phyloP scores from a whole-genome alignment of 768 basidiomycete species.

The Russula foetens region DNA sequence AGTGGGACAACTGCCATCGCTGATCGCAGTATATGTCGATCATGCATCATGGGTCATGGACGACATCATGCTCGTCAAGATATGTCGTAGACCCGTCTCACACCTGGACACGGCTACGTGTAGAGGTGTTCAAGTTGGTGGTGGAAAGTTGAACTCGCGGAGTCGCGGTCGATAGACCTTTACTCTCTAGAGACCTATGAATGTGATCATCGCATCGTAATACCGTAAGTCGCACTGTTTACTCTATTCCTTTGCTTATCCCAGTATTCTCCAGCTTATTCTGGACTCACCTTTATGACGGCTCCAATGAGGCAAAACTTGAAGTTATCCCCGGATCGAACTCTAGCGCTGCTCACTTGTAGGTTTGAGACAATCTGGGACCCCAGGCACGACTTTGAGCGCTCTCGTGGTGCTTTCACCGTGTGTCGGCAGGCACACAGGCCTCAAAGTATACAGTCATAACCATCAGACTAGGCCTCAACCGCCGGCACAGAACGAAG shows the following conservation, averaged over 20 bases:
- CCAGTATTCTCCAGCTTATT: no score
- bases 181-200: no score
- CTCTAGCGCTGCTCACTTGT: background rate
- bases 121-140: no score
- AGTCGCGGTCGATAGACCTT: no score
- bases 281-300: no score
- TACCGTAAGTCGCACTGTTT: no score
- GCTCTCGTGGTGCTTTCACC: background rate
- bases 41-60: background rate
- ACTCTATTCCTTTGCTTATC: no score
- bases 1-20: background rate
- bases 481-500: background rate
- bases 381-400: background rate
- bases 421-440: no score
- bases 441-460: no score
- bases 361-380: background rate
- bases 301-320: no score
- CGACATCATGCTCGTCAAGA: background rate
- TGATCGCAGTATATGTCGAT: background rate
- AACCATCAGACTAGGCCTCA: background rate
- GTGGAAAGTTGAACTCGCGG: no score
- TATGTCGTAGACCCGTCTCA: background rate
- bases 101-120: background rate
- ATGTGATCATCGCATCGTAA: no score
- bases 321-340: background rate